These are phyloP conservation scores for Coemansia sp. DNA, from an alignment of 192 early-diverging fungal species.

Conservation along the genomic window DNA sequence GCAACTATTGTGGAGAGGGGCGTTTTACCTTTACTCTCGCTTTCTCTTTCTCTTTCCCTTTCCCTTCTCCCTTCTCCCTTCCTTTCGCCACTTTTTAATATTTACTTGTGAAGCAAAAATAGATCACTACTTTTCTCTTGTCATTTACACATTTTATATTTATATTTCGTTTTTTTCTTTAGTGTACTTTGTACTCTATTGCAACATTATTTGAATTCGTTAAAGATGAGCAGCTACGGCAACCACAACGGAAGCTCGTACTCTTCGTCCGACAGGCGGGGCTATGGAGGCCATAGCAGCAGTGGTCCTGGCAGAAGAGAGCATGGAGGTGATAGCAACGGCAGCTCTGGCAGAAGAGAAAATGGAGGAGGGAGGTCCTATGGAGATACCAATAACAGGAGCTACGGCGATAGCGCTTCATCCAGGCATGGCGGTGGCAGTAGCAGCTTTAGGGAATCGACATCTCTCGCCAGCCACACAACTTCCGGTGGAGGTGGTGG, in stretches of 20 bases:
- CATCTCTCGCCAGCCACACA: not conserved
- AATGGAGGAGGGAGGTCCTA: not conserved
- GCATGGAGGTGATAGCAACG: conserved; percentile 1
- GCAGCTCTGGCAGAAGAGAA: not conserved
- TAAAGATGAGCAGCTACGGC: conserved; percentile 45
- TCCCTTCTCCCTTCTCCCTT: not conserved
- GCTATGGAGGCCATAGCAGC: not conserved
- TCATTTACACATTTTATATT: not conserved
- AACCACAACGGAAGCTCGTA: conserved; percentile 18
- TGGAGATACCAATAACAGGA: not conserved
- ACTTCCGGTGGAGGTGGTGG: not conserved
- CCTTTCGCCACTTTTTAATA: not conserved
- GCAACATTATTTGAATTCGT: conserved; percentile 7
- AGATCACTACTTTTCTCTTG: not conserved
- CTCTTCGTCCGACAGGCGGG: conserved; percentile 4
- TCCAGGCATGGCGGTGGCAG: conserved; percentile 4
- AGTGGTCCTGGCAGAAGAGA: not conserved
- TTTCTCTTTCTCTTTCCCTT: not conserved
- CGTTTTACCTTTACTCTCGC: too few species aligned
- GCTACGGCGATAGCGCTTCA: conserved; percentile 10
- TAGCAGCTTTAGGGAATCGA: conserved; percentile 4
- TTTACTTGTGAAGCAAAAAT: not conserved
- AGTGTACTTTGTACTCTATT: conserved; percentile 5
- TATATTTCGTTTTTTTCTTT: conserved; percentile 5
- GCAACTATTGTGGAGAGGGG: too few species aligned